These are phyloP conservation scores for Rhodofomes roseus DNA, from an alignment of 1,284 basidiomycete species.

Conservation along the genomic window DNA sequence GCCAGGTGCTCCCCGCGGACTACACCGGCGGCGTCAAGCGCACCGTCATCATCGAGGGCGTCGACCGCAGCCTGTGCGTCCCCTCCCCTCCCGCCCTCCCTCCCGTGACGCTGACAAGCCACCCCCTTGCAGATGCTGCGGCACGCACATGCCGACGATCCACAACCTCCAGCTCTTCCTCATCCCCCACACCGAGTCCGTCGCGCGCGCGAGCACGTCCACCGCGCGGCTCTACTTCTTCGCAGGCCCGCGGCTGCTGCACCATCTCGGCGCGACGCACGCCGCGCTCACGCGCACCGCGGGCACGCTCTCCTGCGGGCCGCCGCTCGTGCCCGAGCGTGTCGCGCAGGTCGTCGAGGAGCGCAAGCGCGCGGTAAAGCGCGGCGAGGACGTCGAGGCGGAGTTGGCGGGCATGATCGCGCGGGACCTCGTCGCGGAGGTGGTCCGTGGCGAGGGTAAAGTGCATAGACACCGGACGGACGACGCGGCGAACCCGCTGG, in stretches of 20 bases:
- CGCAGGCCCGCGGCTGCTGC: constrained; percentile 71
- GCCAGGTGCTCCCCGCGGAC: constrained; percentile 62
- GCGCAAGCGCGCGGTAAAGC: constrained; percentile 57
- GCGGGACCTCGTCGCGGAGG: constrained; percentile 35
- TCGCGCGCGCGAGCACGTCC: constrained; percentile 53
- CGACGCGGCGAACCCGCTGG: constrained; percentile 55
- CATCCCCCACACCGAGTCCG: constrained; percentile 59
- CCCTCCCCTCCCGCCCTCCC: neutral
- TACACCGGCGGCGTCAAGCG: constrained; percentile 79
- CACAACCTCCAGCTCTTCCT: constrained; percentile 72
- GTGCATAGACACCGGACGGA: constrained; percentile 58
- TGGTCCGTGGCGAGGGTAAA: constrained; percentile 14
- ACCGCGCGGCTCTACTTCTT: constrained; percentile 78
- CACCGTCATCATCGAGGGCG: constrained; percentile 75
- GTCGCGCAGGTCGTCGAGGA: constrained; percentile 68
- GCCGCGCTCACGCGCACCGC: constrained; percentile 51
- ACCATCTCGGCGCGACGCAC: constrained; percentile 56
- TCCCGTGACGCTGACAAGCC: neutral
- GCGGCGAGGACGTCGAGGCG: constrained; percentile 58
- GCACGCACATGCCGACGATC: constrained; percentile 76
- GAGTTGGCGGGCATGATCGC: constrained; percentile 67
- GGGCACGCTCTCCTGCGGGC: constrained; percentile 61
- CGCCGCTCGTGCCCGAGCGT: constrained; percentile 61
- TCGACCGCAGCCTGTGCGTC: constrained; percentile 76
- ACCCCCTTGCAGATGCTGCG: constrained; percentile 63